Percentiles rank a stretch among this genome's conserved stretches.
Conservation (phyloP, 148 eudicot genomes). For the Vaccinium myrtillus region DNA sequence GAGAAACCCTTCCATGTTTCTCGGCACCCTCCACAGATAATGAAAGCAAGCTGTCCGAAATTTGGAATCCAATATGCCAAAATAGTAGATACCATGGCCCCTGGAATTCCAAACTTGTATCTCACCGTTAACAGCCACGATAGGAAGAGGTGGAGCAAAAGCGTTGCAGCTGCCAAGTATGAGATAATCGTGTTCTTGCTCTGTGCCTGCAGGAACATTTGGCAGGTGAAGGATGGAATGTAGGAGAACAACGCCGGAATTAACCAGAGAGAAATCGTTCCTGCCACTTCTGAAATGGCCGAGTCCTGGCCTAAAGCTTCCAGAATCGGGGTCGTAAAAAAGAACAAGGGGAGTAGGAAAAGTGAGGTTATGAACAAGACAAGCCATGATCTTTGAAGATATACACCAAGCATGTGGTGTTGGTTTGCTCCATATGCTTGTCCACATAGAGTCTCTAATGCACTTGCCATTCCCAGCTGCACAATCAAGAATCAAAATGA, state of each 20-base stretch:
- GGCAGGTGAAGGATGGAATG: slow-evolving; percentile 16
- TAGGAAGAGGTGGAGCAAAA: slow-evolving; percentile 20
- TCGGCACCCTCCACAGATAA: slow-evolving; percentile 28
- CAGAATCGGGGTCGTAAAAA: not conserved
- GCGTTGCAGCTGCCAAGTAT: slow-evolving; percentile 9
- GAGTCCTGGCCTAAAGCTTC: slow-evolving; percentile 12
- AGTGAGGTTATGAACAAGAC: not conserved
- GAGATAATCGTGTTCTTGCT: slow-evolving; percentile 10
- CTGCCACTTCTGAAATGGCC: slow-evolving; percentile 9
- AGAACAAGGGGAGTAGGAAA: not conserved
- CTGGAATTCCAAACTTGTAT: slow-evolving; percentile 29
- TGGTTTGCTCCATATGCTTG: slow-evolving; percentile 43
- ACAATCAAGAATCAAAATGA: not conserved
- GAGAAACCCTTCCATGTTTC: slow-evolving; percentile 45
- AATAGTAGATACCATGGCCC: slow-evolving; percentile 31
- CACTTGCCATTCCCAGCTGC: slow-evolving; percentile 44
- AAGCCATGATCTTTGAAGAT: slow-evolving; percentile 30
- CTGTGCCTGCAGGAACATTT: slow-evolving; percentile 15
- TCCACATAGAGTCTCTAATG: slow-evolving; percentile 44
- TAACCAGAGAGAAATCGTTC: not conserved
- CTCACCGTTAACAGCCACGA: slow-evolving; percentile 35
- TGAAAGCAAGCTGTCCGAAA: slow-evolving; percentile 24
- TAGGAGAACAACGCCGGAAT: slow-evolving; percentile 2
- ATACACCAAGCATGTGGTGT: slow-evolving; percentile 31
- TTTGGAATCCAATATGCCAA: slow-evolving; percentile 34